phyloP scores from a whole-genome alignment of 495 filamentous ascomycete genomes.

The Penicillium robsamsonii region DNA sequence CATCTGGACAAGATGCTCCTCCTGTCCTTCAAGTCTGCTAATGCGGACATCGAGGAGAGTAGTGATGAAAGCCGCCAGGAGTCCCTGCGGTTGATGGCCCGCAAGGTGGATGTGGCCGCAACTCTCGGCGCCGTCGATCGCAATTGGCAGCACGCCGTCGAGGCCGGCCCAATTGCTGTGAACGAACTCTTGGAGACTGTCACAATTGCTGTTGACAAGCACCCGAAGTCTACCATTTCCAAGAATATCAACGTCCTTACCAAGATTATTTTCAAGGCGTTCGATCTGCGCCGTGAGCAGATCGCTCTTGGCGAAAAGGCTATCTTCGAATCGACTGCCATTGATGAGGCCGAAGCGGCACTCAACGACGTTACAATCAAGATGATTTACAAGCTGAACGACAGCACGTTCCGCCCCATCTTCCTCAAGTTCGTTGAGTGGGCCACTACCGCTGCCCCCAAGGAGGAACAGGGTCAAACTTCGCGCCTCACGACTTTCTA shows the following conservation, averaged over 20 bases:
- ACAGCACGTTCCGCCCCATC: conserved; percentile 91
- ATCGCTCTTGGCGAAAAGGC: conserved; percentile 33
- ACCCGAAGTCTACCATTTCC: conserved; percentile 68
- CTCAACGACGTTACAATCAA: conserved; percentile 69
- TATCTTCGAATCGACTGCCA: conserved; percentile 45
- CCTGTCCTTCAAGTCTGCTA: conserved; percentile 68
- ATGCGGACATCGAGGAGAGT: conserved; percentile 48
- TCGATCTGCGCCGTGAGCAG: conserved; percentile 68
- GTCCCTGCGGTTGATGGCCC: conserved; percentile 68
- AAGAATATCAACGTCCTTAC: conserved; percentile 68
- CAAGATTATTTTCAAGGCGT: conserved; percentile 63
- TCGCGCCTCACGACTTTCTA: conserved; percentile 69
- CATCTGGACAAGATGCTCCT: conserved; percentile 68
- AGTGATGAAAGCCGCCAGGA: conserved; percentile 63
- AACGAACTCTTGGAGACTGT: conserved; percentile 66
- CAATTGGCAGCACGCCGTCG: conserved; percentile 64
- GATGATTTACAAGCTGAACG: conserved; percentile 95
- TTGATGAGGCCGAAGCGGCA: conserved; percentile 62
- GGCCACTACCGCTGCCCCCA: conserved; percentile 56
- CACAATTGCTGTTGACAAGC: conserved; percentile 65
- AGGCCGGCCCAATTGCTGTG: conserved; percentile 58
- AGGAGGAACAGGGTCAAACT: conserved; percentile 53
- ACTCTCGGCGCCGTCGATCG: conserved; percentile 66
- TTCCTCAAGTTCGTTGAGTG: conserved; percentile 82
- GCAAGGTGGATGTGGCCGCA: conserved; percentile 66